Evolutionary conservation across 108 stramenopile genomes (phyloP), one percentile per base, ranked within the genome.

Genomic region (Parietichytrium sp.): DNA sequence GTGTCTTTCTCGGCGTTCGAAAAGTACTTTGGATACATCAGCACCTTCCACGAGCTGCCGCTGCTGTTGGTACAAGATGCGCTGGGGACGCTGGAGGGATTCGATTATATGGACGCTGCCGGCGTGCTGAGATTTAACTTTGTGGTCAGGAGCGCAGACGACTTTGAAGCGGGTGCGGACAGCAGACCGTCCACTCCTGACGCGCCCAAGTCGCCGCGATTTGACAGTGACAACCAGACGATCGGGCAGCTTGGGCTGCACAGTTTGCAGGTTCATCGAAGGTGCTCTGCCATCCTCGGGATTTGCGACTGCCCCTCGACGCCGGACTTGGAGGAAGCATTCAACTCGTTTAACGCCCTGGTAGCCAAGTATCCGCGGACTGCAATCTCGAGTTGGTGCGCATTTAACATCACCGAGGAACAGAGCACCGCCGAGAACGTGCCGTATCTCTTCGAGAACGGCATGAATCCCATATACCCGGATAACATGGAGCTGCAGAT

Each of bases 231-330:
- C 36, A 27, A 16, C 1, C 61, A 72, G 42, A 23, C 38, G 10
- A 10, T 72, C 20, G 61, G 61, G 10, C 38, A 72, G 42, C 61
- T 72, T 10, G 61, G 61, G 38, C 45, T 33, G 61, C 61, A 72
- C 33, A 72, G 20, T 13, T 42, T 72, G 61, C 61, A 72, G 42
- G 38, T 42, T 6, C 61, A 72, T 72, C 61, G 61, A 6, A 33
- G 61, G 2, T 16, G 36, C 20, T 72, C 61, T 10, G 61, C 61
- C 10, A 42, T 72, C 15, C 36, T 72, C 20, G 61, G 61, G 12
- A 72, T 72, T 20, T 72, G 61, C 42, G 61, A 72, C 33, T 72
- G 61, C 38, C 61, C 61, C 61, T 45, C 36, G 61, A 42, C 45
- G 38, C 10, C 10, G n/a, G 3, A 72, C 45, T 45, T 72, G n/a